Conservation (phyloP, 768 basidiomycete species). For the Leccinum subtestaceum region DNA sequence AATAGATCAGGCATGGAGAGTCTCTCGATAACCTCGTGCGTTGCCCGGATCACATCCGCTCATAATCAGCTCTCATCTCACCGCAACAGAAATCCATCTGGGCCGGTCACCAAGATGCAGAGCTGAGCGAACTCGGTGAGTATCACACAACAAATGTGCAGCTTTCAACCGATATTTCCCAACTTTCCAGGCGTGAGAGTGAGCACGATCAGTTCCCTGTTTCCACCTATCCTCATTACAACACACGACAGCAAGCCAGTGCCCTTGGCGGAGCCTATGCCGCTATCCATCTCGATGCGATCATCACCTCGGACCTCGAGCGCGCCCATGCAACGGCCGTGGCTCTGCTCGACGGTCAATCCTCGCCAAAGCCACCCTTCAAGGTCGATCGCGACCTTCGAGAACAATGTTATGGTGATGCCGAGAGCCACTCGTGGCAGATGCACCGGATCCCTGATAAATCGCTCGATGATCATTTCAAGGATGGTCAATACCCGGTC, state of each 20-base stretch:
- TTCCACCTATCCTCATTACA: background rate
- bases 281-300: conserved; percentile 45
- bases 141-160: conserved; percentile 2
- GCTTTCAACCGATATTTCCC: conserved; percentile 2
- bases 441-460: conserved; percentile 25
- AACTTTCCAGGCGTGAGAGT: conserved; percentile 52
- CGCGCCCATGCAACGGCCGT: conserved; percentile 63
- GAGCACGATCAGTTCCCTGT: conserved; percentile 11
- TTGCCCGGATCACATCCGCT: background rate
- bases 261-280: conserved; percentile 58
- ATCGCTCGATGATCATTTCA: conserved; percentile 46
- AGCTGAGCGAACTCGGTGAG: conserved; percentile 72
- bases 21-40: conserved; percentile 70
- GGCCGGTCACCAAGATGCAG: conserved; percentile 76
- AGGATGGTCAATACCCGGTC: conserved; percentile 51
- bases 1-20: conserved; percentile 72
- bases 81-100: conserved; percentile 46
- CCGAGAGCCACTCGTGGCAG: conserved; percentile 46
- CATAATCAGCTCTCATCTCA: background rate
- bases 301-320: conserved; percentile 65
- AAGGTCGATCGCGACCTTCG: conserved; percentile 50
- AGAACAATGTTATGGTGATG: conserved; percentile 69
- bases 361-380: conserved; percentile 44
- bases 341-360: conserved; percentile 50
- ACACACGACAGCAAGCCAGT: conserved; percentile 54